Evolutionary conservation across 208 protist species (phyloP), one percentile per base, ranked within the genome.

Genomic region (Trypanosoma avium): DNA sequence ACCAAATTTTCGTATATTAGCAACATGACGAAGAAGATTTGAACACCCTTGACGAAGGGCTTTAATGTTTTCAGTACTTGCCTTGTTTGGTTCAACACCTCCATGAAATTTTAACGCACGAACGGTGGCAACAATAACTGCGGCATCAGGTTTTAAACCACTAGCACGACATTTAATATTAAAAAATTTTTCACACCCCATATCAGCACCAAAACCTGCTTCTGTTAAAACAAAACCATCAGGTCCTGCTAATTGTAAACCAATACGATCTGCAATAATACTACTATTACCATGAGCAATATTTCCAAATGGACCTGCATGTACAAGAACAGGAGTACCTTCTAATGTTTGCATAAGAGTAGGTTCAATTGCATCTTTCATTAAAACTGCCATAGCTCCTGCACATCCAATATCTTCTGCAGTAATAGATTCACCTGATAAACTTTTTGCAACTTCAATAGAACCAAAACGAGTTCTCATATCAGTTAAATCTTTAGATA

Each of bases 251-350:
- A 99, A 76, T 90, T 98, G 98, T 1, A 99, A 82, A 0, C 93
- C 97, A 67, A 97, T 93, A 56, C 81, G 77, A 72, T 98, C 98
- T 24, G 97, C 97, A 48, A 99, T 79, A 64, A 99, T 97, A 58
- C 91, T 97, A 50, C 86, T 97, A 82, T 99, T 99, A 47, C 98
- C 98, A 81, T 99, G 97, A 15, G 98, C 98, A 73, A 99, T 99
- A 73, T 99, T 99, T 56, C 98, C 98, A 63, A 99, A 99, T 10
- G 98, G 98, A 42, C 98, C 98, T 13, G 95, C 97, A 80, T 99
- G 97, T 30, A 99, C 97, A 19, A 99, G 86, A 49, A 97, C 92
- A 15, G 92, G 96, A 5, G 94, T 97, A 48, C 89, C 92, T 81
- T 99, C 97, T 21, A 99, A 73, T 6, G 97, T 99, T 79, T 99